Evolutionary conservation across 139 green algal genomes (phyloP).

Genomic region (Mesotaenium endlicherianum): DNA sequence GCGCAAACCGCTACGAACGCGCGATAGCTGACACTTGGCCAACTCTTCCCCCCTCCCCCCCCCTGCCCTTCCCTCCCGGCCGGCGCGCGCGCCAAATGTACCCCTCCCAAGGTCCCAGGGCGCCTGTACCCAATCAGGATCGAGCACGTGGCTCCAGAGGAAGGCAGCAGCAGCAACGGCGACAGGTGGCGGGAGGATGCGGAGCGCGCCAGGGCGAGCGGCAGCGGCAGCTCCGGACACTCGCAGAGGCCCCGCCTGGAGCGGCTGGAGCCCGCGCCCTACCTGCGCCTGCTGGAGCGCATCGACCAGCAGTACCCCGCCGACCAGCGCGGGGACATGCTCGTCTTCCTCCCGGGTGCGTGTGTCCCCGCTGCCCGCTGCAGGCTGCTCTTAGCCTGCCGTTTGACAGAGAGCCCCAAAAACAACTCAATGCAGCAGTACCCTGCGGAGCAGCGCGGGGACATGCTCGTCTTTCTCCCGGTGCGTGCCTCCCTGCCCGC

Average conservation of each 20-base stretch:
- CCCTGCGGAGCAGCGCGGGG: constrained; percentile 55
- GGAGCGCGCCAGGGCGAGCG: not conserved
- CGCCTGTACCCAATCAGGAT: constrained; percentile 42
- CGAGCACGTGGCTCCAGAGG: constrained; percentile 30
- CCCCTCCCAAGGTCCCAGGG: constrained; percentile 46
- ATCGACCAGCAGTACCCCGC: constrained; percentile 51
- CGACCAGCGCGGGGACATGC: constrained; percentile 63
- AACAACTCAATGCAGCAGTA: too few relatives aligned
- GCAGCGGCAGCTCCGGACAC: not conserved
- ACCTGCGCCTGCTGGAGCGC: constrained; percentile 45
- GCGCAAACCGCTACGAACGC: too few relatives aligned
- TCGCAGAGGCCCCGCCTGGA: not conserved
- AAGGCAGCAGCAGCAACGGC: not conserved
- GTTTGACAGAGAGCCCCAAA: too few relatives aligned
- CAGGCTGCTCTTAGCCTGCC: too few relatives aligned
- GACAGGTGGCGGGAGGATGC: not conserved
- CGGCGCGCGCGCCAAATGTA: too few relatives aligned
- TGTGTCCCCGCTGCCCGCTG: too few relatives aligned
- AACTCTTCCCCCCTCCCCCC: too few relatives aligned
- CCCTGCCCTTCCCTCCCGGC: too few relatives aligned
- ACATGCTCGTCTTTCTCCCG: constrained; percentile 79
- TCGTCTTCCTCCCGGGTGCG: constrained; percentile 68
- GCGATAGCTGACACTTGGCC: too few relatives aligned
- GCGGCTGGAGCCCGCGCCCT: constrained; percentile 33
- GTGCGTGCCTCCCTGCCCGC: too few relatives aligned